Evolutionary conservation across 2,329 filamentous ascomycete genomes (phyloP).

Genomic region (Lachnellula occidentalis): DNA sequence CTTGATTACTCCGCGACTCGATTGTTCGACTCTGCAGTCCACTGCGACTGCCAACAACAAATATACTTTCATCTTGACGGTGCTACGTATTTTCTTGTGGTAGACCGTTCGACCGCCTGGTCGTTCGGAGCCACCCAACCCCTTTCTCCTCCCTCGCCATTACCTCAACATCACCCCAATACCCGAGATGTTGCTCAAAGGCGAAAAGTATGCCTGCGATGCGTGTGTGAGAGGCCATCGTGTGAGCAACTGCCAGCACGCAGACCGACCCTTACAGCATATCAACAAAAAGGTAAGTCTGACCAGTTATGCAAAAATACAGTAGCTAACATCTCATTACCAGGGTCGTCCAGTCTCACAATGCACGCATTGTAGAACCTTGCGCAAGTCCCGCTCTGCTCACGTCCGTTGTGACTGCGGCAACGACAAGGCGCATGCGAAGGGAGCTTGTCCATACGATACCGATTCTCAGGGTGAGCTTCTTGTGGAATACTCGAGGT

Average conservation of each 20-base stretch:
- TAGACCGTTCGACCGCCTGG: slow-evolving; percentile 24
- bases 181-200: slow-evolving; percentile 72
- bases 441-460: slow-evolving; percentile 50
- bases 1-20: slow-evolving; percentile 26
- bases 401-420: slow-evolving; percentile 97
- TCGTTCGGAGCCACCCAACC: slow-evolving; percentile 20
- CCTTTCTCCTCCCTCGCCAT: slow-evolving; percentile 13
- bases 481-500: slow-evolving; percentile 20
- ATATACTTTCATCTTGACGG: slow-evolving; percentile 23
- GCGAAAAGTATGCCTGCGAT: slow-evolving; percentile 96
- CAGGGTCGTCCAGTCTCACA: slow-evolving; percentile 88
- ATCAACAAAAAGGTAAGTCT: slow-evolving; percentile 75
- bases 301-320: not conserved
- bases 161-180: slow-evolving; percentile 13
- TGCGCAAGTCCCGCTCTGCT: slow-evolving; percentile 92
- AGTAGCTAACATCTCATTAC: slow-evolving; percentile 3
- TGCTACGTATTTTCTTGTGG: slow-evolving; percentile 20
- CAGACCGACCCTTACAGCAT: slow-evolving; percentile 83
- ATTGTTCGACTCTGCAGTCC: slow-evolving; percentile 32
- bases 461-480: slow-evolving; percentile 33
- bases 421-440: slow-evolving; percentile 74
- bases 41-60: slow-evolving; percentile 25
- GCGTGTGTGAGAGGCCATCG: slow-evolving; percentile 91
- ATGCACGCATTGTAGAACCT: slow-evolving; percentile 91
- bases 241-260: slow-evolving; percentile 97